phyloP scores from a whole-genome alignment of 345 rosid genomes.

The Acer saccharum region DNA sequence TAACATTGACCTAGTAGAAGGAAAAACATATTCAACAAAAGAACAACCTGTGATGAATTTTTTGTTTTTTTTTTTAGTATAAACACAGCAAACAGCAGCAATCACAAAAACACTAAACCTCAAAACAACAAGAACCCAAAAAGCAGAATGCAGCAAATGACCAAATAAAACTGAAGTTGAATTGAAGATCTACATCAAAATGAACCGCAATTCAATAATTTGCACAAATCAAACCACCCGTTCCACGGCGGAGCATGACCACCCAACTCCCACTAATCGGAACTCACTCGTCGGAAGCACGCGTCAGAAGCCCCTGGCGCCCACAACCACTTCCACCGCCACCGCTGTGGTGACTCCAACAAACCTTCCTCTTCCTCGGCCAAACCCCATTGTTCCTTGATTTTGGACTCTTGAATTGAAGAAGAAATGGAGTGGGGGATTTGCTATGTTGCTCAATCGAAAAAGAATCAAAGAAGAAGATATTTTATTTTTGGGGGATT shows the following conservation, averaged over 20 bases:
- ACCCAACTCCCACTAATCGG: constrained; percentile 89
- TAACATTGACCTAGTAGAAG: not conserved
- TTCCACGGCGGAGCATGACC: constrained; percentile 84
- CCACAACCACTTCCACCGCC: constrained; percentile 22
- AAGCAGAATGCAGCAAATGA: constrained; percentile 3
- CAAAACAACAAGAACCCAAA: constrained; percentile 1
- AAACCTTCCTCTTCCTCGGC: constrained; percentile 26
- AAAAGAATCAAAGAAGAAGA: too few species aligned
- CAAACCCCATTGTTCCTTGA: constrained; percentile 21
- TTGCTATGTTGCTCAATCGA: too few species aligned
- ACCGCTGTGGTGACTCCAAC: constrained; percentile 24
- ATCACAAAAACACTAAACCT: not conserved
- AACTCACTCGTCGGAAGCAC: constrained; percentile 94
- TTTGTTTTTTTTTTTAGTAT: not conserved
- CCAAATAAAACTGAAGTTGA: not conserved
- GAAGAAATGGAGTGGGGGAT: too few species aligned
- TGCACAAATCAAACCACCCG: not conserved
- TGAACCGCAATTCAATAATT: not conserved
- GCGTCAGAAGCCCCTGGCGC: constrained; percentile 59
- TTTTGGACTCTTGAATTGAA: too few species aligned
- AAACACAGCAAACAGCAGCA: constrained; percentile 3
- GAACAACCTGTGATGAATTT: not conserved
- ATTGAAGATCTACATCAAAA: constrained; percentile 12
- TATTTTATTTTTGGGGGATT: too few species aligned
- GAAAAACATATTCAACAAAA: not conserved